Conservation (phyloP, 495 filamentous ascomycete species). For the Sordaria brevicollis region DNA sequence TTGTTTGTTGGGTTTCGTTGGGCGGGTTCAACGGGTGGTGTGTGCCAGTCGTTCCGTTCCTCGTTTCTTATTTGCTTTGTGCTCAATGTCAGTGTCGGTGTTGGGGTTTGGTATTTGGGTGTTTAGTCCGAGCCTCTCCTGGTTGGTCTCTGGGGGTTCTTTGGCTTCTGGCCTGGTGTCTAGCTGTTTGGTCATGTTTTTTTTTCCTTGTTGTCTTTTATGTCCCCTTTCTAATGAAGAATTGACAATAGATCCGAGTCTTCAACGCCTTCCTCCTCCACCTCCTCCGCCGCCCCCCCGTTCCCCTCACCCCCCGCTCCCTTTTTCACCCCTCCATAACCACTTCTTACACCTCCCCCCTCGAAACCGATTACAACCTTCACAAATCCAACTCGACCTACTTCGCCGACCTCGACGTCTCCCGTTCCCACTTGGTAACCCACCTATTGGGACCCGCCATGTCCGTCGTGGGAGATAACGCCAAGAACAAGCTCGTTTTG, state of each 20-base stretch:
- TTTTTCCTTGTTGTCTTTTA: too few relatives aligned
- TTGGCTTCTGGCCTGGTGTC: too few relatives aligned
- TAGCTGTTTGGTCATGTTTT: too few relatives aligned
- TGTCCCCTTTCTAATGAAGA: background rate
- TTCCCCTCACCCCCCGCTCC: conserved; percentile 35
- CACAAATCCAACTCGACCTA: conserved; percentile 83
- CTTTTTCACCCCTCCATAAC: conserved; percentile 60
- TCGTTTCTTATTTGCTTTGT: too few relatives aligned
- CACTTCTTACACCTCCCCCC: conserved; percentile 44
- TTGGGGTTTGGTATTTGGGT: too few relatives aligned
- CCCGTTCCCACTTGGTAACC: conserved; percentile 49
- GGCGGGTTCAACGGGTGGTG: too few relatives aligned
- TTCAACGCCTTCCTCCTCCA: conserved; percentile 53
- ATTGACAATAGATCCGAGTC: conserved; percentile 43
- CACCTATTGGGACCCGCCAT: conserved; percentile 44
- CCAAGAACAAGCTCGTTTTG: conserved; percentile 28
- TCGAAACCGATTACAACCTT: conserved; percentile 72
- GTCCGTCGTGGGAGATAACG: conserved; percentile 28
- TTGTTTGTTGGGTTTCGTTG: too few relatives aligned
- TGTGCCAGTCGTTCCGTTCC: too few relatives aligned
- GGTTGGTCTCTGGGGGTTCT: too few relatives aligned
- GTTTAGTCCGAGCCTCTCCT: too few relatives aligned
- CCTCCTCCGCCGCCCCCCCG: conserved; percentile 28
- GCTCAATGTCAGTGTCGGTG: too few relatives aligned
- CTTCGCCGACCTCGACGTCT: conserved; percentile 70